Conservation (phyloP, 805 yeast species). For the Clavispora santaluciae region DNA sequence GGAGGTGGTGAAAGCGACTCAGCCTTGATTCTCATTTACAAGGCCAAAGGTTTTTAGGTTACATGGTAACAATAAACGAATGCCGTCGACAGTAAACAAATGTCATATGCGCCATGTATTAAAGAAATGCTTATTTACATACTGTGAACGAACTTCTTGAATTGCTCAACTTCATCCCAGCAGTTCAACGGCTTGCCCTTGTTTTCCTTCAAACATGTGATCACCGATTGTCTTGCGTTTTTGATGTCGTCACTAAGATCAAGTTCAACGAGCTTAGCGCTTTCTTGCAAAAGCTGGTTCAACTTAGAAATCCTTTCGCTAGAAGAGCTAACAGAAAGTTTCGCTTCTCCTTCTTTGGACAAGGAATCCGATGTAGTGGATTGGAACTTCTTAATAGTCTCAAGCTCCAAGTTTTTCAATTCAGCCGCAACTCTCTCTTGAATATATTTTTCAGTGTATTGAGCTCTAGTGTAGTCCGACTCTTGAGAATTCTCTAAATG, state of each 20-base stretch:
- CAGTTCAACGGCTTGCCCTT: constrained; percentile 68
- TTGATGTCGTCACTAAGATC: constrained; percentile 36
- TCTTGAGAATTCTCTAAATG: constrained; percentile 60
- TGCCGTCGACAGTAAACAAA: neutral
- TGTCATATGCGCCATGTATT: neutral
- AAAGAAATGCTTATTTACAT: constrained; percentile 22
- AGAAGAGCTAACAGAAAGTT: constrained; percentile 25
- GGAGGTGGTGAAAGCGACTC: constrained; percentile 99
- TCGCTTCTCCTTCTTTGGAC: constrained; percentile 28
- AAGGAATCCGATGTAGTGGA: constrained; percentile 42
- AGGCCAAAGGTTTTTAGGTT: constrained; percentile 60
- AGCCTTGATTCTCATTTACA: constrained; percentile 84
- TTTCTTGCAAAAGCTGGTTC: constrained; percentile 31
- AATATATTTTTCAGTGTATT: constrained; percentile 59
- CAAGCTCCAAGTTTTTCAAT: constrained; percentile 49
- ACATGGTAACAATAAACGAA: neutral
- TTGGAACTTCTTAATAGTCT: constrained; percentile 49
- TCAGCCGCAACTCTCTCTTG: constrained; percentile 61
- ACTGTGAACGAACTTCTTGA: constrained; percentile 54
- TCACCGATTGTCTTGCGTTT: constrained; percentile 46
- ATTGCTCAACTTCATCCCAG: constrained; percentile 72
- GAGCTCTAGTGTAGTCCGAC: constrained; percentile 68
- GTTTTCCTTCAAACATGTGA: constrained; percentile 58
- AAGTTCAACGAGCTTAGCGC: constrained; percentile 28
- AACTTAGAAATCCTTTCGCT: constrained; percentile 40